phyloP scores from a whole-genome alignment of 345 rosid genomes.

The Murraya koenigii region DNA sequence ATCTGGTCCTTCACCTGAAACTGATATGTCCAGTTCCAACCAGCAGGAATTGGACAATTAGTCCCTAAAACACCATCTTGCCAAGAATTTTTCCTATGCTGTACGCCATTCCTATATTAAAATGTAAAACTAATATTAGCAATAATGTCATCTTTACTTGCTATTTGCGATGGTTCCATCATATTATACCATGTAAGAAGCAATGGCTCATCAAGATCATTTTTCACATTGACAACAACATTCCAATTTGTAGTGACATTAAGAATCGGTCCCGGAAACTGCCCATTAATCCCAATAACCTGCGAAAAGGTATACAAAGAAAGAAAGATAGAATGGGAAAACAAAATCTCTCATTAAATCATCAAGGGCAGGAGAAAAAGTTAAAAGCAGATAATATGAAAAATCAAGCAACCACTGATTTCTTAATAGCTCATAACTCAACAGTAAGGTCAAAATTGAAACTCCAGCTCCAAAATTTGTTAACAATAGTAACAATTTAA shows the following conservation, averaged over 20 bases:
- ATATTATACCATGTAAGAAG: slow-evolving; percentile 67
- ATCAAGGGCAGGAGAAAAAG: not conserved
- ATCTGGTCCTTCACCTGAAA: slow-evolving; percentile 90
- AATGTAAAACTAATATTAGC: slow-evolving; percentile 3
- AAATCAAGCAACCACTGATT: not conserved
- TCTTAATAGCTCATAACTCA: not conserved
- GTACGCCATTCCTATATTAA: slow-evolving; percentile 63
- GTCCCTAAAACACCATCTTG: slow-evolving; percentile 90
- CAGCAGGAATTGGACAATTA: slow-evolving; percentile 81
- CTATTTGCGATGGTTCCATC: not conserved
- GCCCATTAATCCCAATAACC: slow-evolving; percentile 72
- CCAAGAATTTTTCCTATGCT: slow-evolving; percentile 84
- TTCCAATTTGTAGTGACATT: slow-evolving; percentile 78
- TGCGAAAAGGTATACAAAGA: slow-evolving; percentile 14
- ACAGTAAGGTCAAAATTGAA: not conserved
- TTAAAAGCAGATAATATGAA: not conserved
- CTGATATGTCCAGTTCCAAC: slow-evolving; percentile 84
- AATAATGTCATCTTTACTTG: not conserved
- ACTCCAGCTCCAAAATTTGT: not conserved
- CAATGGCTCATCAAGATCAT: slow-evolving; percentile 66
- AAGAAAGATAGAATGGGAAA: not conserved
- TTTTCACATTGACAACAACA: slow-evolving; percentile 64
- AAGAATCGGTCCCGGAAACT: slow-evolving; percentile 71
- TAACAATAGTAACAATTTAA: not conserved
- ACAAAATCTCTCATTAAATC: too few relatives aligned